Percentiles rank a stretch among this genome's conserved stretches.
phyloP scores from a whole-genome alignment of 2,329 filamentous ascomycete genomes.

The Colletotrichum sp. region DNA sequence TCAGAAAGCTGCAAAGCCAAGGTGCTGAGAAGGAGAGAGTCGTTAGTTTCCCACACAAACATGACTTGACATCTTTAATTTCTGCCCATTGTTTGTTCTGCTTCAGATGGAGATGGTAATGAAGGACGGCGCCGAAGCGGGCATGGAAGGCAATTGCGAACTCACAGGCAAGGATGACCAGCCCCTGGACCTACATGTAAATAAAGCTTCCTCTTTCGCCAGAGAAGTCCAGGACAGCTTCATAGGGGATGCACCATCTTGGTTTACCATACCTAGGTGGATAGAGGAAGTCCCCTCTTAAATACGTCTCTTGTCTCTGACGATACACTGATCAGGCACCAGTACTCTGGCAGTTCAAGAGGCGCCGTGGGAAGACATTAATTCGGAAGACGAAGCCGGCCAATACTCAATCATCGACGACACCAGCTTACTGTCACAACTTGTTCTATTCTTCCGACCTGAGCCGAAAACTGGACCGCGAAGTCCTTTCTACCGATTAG shows the following conservation, averaged over 20 bases:
- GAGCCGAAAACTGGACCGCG: background rate
- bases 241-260: background rate
- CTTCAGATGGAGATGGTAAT: background rate
- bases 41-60: accelerated
- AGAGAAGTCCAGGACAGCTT: accelerated
- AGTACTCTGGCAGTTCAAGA: background rate
- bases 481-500: background rate
- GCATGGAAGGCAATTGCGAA: accelerated
- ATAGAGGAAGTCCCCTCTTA: background rate
- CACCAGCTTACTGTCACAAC: background rate
- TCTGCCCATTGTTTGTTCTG: background rate
- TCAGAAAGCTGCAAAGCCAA: background rate
- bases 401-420: background rate
- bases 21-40: accelerated
- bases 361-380: background rate
- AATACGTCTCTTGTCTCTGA: background rate
- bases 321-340: background rate
- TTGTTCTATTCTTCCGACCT: background rate
- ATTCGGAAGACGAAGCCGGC: background rate
- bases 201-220: background rate
- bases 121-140: background rate
- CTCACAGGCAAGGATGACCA: accelerated
- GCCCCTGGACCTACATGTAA: background rate
- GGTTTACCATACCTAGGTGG: accelerated
- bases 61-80: accelerated